Conservation (phyloP, 805 yeast genomes). For the Candida adriatica region DNA sequence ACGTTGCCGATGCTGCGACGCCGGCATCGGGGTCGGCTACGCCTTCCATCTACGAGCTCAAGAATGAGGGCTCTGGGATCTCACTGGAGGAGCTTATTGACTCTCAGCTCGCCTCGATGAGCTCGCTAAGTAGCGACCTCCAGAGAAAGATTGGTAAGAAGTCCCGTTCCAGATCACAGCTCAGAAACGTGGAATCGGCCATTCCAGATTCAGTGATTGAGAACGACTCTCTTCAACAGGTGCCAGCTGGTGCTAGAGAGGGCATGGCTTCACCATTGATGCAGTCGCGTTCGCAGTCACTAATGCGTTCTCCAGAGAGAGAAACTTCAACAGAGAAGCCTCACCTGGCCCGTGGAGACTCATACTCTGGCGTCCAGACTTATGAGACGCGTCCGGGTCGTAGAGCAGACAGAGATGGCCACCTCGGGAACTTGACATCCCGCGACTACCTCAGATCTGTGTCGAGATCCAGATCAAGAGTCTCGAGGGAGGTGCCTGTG, state of each 20-base stretch:
- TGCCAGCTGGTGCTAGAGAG: conserved; percentile 41
- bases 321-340: conserved; percentile 28
- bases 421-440: conserved; percentile 23
- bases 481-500: conserved; percentile 28
- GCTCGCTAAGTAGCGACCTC: conserved; percentile 17
- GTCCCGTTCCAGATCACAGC: conserved; percentile 16
- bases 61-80: conserved; percentile 13
- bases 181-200: conserved; percentile 10
- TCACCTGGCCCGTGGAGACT: conserved; percentile 72
- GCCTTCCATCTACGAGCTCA: conserved; percentile 17
- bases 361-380: conserved; percentile 52
- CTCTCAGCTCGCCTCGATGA: conserved; percentile 25
- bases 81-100: conserved; percentile 25
- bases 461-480: conserved; percentile 57
- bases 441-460: conserved; percentile 54
- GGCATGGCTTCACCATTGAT: conserved; percentile 31
- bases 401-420: conserved; percentile 21
- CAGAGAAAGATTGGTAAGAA: conserved; percentile 14
- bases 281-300: conserved; percentile 24
- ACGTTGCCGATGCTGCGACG: conserved; percentile 9
- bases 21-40: conserved; percentile 4
- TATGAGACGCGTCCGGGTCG: conserved; percentile 28
- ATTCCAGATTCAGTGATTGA: conserved; percentile 31
- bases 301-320: conserved; percentile 4
- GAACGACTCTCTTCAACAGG: conserved; percentile 30